Evolutionary conservation across 1,284 basidiomycete species (phyloP).

Genomic region (Sporisorium sorghi): DNA sequence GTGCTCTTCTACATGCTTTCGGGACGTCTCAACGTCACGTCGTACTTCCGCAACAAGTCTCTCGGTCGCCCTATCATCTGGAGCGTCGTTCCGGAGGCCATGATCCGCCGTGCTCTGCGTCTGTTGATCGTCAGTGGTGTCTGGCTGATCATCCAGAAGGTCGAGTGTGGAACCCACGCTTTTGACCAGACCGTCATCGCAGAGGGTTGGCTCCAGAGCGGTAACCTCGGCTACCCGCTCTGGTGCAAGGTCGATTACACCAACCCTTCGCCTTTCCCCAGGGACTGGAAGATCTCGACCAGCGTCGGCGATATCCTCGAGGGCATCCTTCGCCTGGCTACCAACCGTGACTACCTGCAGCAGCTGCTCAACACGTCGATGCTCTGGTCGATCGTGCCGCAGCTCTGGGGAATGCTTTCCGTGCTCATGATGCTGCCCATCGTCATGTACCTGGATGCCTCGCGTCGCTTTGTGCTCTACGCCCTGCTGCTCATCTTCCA

Average conservation of each 20-base stretch:
- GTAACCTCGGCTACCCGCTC: slow-evolving; percentile 68
- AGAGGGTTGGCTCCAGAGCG: slow-evolving; percentile 58
- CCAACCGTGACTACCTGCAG: slow-evolving; percentile 70
- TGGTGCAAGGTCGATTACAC: slow-evolving; percentile 69
- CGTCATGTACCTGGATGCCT: slow-evolving; percentile 66
- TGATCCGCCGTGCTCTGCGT: slow-evolving; percentile 70
- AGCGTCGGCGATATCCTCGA: slow-evolving; percentile 68
- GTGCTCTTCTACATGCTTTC: slow-evolving; percentile 68
- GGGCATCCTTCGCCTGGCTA: slow-evolving; percentile 69
- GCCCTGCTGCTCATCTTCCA: slow-evolving; percentile 54
- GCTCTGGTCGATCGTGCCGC: slow-evolving; percentile 71
- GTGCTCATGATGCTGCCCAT: slow-evolving; percentile 70
- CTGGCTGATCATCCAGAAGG: slow-evolving; percentile 69
- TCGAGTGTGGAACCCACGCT: slow-evolving; percentile 55
- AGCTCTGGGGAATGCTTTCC: slow-evolving; percentile 71
- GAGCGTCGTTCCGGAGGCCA: slow-evolving; percentile 67
- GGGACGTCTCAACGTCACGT: slow-evolving; percentile 70
- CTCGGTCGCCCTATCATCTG: slow-evolving; percentile 65
- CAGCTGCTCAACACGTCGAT: slow-evolving; percentile 70
- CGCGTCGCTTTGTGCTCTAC: slow-evolving; percentile 69
- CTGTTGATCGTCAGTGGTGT: slow-evolving; percentile 69
- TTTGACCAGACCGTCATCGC: slow-evolving; percentile 65
- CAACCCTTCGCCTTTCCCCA: slow-evolving; percentile 34
- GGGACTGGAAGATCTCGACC: slow-evolving; percentile 40
- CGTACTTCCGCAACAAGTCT: slow-evolving; percentile 66